Evolutionary conservation across 225 moss, liverwort and hornwort species (phyloP).

Genomic region (Neckera pumila): DNA sequence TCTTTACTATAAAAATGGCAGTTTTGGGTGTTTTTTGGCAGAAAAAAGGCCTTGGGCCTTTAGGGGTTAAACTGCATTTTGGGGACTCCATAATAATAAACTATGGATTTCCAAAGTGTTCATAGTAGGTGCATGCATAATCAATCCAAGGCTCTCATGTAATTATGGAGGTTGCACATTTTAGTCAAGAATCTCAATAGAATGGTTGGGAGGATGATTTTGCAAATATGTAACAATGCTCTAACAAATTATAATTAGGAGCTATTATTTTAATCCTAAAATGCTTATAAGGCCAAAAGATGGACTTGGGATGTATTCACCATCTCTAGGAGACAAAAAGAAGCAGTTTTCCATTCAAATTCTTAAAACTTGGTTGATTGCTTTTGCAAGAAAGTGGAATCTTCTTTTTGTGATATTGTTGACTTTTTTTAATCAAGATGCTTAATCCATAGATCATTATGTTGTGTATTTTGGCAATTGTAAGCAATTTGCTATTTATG

Average conservation of each 20-base stretch:
- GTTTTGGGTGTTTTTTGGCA: no score
- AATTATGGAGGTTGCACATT: not conserved
- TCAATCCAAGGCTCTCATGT: not conserved
- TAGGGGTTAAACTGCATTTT: not conserved
- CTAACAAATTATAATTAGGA: fast-evolving
- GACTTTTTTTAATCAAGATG: not conserved
- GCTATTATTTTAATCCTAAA: fast-evolving
- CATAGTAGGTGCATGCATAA: not conserved
- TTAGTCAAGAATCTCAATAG: not conserved
- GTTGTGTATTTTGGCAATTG: no score
- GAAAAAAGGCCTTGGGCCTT: no score
- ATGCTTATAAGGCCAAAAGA: not conserved
- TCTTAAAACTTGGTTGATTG: not conserved
- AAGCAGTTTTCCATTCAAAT: not conserved
- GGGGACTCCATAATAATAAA: not conserved
- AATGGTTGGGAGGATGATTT: no score
- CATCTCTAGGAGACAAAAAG: not conserved
- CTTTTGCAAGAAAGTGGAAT: not conserved
- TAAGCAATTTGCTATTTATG: not conserved
- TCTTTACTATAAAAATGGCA: no score
- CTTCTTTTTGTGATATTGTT: not conserved
- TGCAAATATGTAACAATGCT: no score
- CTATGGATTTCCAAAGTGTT: not conserved
- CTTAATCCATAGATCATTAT: not conserved
- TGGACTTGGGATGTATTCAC: no score